These are phyloP conservation scores for Bipolaris oryzae DNA, from an alignment of 2,329 filamentous ascomycete genomes.

Conservation along the genomic window DNA sequence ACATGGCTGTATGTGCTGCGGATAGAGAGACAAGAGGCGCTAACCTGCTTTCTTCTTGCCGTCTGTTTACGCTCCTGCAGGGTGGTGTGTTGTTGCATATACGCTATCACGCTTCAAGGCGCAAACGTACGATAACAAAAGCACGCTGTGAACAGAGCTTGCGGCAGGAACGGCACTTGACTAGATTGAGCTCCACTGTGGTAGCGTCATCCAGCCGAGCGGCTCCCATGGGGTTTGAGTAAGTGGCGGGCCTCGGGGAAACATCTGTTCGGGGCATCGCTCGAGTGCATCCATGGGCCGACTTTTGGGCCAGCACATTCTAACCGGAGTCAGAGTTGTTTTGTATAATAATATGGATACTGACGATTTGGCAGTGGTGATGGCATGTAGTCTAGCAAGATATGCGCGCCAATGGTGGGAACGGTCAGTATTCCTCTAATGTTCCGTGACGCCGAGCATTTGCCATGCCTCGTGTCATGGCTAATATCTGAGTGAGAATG, in stretches of 20 bases:
- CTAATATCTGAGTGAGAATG: neutral
- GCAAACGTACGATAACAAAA: neutral
- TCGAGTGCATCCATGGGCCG: neutral
- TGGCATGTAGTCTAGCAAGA: neutral
- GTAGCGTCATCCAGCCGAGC: neutral
- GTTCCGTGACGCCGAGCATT: too few relatives aligned
- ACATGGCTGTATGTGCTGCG: neutral
- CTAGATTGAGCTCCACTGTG: neutral
- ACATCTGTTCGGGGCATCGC: slow-evolving; percentile 4
- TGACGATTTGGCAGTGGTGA: neutral
- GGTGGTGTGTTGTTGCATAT: neutral
- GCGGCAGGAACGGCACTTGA: neutral
- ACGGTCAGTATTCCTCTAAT: too few relatives aligned
- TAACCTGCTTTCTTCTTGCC: neutral
- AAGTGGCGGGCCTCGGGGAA: slow-evolving; percentile 3
- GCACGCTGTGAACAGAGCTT: neutral
- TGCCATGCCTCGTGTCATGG: neutral
- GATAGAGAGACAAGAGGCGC: neutral
- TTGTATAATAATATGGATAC: neutral
- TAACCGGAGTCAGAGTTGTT: neutral
- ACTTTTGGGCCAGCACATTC: neutral
- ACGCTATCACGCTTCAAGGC: neutral
- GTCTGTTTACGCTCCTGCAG: neutral
- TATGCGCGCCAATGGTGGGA: too few relatives aligned
- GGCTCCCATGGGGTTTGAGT: neutral